A percentile compares a stretch with the other conserved stretches of the same genome.
Evolutionary conservation across 2,329 filamentous ascomycete species (phyloP).

Genomic region (Dichotomopilus funicola): DNA sequence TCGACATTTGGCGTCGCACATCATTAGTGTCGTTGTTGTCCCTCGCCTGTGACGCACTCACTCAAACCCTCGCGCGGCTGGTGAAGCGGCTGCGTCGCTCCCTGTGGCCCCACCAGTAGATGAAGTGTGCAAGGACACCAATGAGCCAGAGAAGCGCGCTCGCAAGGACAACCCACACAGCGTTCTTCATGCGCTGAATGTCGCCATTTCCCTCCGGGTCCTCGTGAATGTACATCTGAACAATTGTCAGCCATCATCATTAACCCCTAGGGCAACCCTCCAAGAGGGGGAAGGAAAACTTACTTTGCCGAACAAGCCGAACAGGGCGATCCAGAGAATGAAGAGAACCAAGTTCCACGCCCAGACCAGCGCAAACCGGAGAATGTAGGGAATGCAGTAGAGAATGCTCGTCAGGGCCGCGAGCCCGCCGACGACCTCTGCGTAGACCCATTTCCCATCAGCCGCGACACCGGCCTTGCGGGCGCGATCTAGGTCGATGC

Average conservation of each 20-base stretch:
- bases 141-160: conserved; percentile 72
- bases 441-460: conserved; percentile 70
- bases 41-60: not conserved
- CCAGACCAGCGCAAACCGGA: conserved; percentile 50
- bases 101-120: conserved; percentile 54
- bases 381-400: conserved; percentile 58
- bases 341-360: conserved; percentile 66
- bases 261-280: not conserved
- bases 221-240: conserved; percentile 63
- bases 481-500: conserved; percentile 55
- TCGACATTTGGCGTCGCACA: not conserved
- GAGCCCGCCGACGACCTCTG: conserved; percentile 61
- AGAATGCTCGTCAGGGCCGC: conserved; percentile 58
- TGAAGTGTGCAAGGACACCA: conserved; percentile 47
- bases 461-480: conserved; percentile 42
- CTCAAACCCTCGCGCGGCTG: conserved; percentile 48
- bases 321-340: conserved; percentile 73
- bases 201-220: conserved; percentile 56
- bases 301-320: conserved; percentile 72
- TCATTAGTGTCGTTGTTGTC: not conserved
- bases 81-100: conserved; percentile 50
- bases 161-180: conserved; percentile 74
- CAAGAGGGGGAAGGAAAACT: conserved; percentile 11
- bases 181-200: conserved; percentile 73
- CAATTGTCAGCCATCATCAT: not conserved